phyloP scores from a whole-genome alignment of 2,329 filamentous ascomycete species.

The Diaporthe citri region DNA sequence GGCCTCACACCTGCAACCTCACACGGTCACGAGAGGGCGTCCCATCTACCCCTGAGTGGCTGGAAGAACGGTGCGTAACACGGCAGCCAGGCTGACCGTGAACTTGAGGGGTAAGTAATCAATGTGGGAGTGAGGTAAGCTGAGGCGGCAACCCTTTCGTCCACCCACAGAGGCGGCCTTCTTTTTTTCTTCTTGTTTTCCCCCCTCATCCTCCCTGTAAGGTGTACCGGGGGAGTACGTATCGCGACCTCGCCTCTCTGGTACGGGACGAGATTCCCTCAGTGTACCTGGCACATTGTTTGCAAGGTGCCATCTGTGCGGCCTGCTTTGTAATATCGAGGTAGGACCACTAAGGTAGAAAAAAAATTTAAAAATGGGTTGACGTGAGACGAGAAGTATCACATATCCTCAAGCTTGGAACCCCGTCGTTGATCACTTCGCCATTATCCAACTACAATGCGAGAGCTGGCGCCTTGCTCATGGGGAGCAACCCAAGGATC shows the following conservation, averaged over 20 bases:
- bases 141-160: background rate
- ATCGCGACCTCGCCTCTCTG: background rate
- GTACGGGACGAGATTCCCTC: background rate
- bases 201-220: background rate
- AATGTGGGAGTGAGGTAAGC: slow-evolving; percentile 21
- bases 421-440: background rate
- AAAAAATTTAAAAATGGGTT: background rate
- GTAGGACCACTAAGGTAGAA: background rate
- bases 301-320: background rate
- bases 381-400: slow-evolving; percentile 14
- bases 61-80: slow-evolving; percentile 24
- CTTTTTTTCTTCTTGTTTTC: background rate
- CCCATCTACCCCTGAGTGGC: slow-evolving; percentile 21
- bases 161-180: background rate
- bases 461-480: slow-evolving; percentile 73
- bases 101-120: slow-evolving; percentile 28
- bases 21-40: slow-evolving; percentile 22
- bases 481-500: slow-evolving; percentile 83
- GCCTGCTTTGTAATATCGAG: background rate
- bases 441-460: slow-evolving; percentile 21
- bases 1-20: slow-evolving; percentile 3
- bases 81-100: slow-evolving; percentile 12
- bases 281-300: background rate
- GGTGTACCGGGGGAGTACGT: background rate
- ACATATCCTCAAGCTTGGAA: background rate